Percentiles rank a stretch among this genome's conserved stretches.
Conservation (phyloP, 139 green algal species). For the Chlamydomonas sp. region DNA sequence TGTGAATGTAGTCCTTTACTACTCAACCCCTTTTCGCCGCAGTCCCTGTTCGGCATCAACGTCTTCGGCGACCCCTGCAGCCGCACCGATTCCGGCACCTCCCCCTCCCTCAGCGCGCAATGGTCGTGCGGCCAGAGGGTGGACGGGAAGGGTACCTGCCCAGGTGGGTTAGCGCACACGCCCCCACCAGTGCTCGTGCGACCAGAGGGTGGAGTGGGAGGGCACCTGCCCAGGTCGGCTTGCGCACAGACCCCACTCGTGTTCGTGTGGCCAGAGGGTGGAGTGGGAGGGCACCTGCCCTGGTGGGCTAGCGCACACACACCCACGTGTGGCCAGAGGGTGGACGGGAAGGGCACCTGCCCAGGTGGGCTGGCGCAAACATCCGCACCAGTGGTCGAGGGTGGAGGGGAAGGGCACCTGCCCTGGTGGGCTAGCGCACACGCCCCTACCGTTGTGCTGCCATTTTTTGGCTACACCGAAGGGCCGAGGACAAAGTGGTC, state of each 20-base stretch:
- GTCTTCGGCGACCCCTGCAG: conserved; percentile 32
- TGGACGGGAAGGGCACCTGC: conserved; percentile 14
- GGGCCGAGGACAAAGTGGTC: too few relatives aligned
- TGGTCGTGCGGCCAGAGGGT: conserved; percentile 31
- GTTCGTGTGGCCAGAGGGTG: too few relatives aligned
- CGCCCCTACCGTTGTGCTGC: too few relatives aligned
- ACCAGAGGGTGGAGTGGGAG: neutral
- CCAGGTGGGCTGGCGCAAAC: neutral
- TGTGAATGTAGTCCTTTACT: neutral
- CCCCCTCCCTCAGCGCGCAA: neutral
- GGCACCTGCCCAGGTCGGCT: too few relatives aligned
- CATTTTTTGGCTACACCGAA: too few relatives aligned
- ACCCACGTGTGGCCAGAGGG: conserved; percentile 7
- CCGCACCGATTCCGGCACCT: neutral
- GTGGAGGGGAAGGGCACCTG: too few relatives aligned
- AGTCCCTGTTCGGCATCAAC: conserved; percentile 32
- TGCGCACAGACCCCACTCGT: too few relatives aligned
- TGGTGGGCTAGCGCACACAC: too few relatives aligned
- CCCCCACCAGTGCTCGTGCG: neutral
- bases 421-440: too few relatives aligned
- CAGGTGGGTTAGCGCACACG: neutral
- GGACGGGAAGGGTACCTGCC: conserved; percentile 6
- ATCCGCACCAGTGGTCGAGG: too few relatives aligned
- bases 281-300: too few relatives aligned
- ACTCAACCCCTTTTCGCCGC: neutral